Evolutionary conservation across 1,284 basidiomycete species (phyloP), one percentile per base, ranked within the genome.

Genomic region (Bondarzewia mesenterica): DNA sequence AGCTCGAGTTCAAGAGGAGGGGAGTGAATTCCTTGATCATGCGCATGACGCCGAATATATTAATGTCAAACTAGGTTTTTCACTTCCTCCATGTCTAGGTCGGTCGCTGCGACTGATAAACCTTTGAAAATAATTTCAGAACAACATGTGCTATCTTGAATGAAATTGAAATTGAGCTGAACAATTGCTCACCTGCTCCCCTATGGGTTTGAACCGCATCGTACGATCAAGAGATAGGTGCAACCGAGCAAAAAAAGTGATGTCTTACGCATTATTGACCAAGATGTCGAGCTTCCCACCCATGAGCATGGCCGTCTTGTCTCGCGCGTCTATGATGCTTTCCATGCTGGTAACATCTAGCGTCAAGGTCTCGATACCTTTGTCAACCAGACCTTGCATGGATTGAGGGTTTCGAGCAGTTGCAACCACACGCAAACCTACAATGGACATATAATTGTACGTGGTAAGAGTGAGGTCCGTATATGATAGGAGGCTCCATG

Each of bases 261-360:
- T 14, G 6, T 50, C 63, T 48, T 39, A 65, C 63, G 63, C 63
- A 50, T 65, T 64, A 48, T 65, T 64, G 3, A 64, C 58, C 3
- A 64, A 53, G 23, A 67, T 54, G 45, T 68, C 57, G 8, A 68
- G 54, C 20, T 48, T 58, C 7, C 64, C 64, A 8, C 57, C 57
- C 1, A 58, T 64, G 10, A 57, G 18, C 10, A 43, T 37, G 1
- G 49, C 47, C 15, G 66, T 49, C 15, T 53, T 32, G 16, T 61
- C 54, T 12, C 53, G 47, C 7, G 49, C 53, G 1, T 47, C 39
- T 10, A 45, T 44, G 22, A 66, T 55, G 23, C 52, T 54, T 7
- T 57, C 58, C 14, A 29, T 35, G 25, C 54, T 50, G 0, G 60
- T 60, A 4, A 66, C 65, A 47, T 67, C 65, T 32, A 67, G 46